Conservation (phyloP, 2,329 filamentous ascomycete species). For the Rachicladosporium sp. region DNA sequence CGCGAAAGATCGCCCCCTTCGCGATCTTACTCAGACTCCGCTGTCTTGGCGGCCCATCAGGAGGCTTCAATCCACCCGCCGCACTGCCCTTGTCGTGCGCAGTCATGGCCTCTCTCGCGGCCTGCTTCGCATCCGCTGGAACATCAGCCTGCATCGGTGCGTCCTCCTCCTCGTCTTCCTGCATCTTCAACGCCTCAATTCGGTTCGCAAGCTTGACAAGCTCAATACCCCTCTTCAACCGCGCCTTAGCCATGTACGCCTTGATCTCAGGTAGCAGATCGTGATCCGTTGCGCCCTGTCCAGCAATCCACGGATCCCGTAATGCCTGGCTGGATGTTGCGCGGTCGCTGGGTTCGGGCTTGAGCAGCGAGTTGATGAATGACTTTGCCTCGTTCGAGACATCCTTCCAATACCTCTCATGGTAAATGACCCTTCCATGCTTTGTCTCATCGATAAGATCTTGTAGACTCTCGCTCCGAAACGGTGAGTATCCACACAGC, state of each 20-base stretch:
- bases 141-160: slow-evolving; percentile 46
- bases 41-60: slow-evolving; percentile 26
- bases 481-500: slow-evolving; percentile 94
- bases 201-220: slow-evolving; percentile 92
- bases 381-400: slow-evolving; percentile 91
- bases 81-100: slow-evolving; percentile 13
- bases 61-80: slow-evolving; percentile 11
- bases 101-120: slow-evolving; percentile 36
- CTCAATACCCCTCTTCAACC: slow-evolving; percentile 85
- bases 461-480: slow-evolving; percentile 84
- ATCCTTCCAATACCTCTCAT: slow-evolving; percentile 96
- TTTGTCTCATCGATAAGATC: slow-evolving; percentile 94
- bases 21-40: slow-evolving; percentile 46
- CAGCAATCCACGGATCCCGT: slow-evolving; percentile 59
- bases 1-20: slow-evolving; percentile 71
- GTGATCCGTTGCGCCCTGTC: slow-evolving; percentile 84
- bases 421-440: slow-evolving; percentile 74
- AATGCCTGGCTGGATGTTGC: slow-evolving; percentile 46
- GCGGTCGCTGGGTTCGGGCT: slow-evolving; percentile 64
- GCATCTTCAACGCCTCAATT: slow-evolving; percentile 86
- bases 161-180: slow-evolving; percentile 75
- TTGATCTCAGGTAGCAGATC: slow-evolving; percentile 95
- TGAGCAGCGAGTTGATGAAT: slow-evolving; percentile 74
- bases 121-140: slow-evolving; percentile 48
- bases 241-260: slow-evolving; percentile 81